phyloP scores from a whole-genome alignment of 2,329 filamentous ascomycete genomes.

The Pyrenochaeta sp. region DNA sequence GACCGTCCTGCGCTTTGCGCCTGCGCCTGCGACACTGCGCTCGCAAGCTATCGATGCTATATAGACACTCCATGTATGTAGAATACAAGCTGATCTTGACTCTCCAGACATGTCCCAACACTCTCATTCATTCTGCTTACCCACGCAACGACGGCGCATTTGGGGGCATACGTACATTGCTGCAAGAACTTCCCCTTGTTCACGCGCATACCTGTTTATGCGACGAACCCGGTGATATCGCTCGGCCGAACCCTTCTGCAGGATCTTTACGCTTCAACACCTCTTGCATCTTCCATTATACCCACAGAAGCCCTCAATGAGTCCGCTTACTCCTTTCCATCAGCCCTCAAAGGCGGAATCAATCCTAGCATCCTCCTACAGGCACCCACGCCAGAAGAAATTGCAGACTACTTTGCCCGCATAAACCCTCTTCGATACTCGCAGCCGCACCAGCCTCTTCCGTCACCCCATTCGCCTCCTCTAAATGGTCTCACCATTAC shows the following conservation, averaged over 20 bases:
- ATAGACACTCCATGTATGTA: slow-evolving; percentile 6
- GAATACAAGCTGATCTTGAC: slow-evolving; percentile 27
- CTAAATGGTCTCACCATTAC: slow-evolving; percentile 93
- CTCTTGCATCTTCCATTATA: slow-evolving; percentile 85
- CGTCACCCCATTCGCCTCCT: slow-evolving; percentile 86
- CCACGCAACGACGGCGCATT: slow-evolving; percentile 88
- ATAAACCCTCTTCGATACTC: slow-evolving; percentile 96
- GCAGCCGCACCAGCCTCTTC: slow-evolving; percentile 89
- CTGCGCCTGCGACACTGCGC: not conserved
- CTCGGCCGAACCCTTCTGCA: slow-evolving; percentile 90
- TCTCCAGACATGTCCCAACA: slow-evolving; percentile 80
- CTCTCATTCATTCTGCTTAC: slow-evolving; percentile 94
- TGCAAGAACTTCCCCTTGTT: slow-evolving; percentile 96
- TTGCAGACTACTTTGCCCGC: slow-evolving; percentile 87
- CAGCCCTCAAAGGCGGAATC: slow-evolving; percentile 59
- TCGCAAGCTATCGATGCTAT: not conserved
- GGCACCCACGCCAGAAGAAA: slow-evolving; percentile 85
- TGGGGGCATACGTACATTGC: slow-evolving; percentile 94
- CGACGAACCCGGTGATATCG: slow-evolving; percentile 90
- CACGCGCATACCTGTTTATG: slow-evolving; percentile 90
- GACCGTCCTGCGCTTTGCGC: not conserved
- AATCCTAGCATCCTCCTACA: slow-evolving; percentile 65
- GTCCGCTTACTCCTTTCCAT: slow-evolving; percentile 60
- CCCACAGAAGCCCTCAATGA: slow-evolving; percentile 76
- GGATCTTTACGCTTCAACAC: slow-evolving; percentile 90